Percentiles rank a stretch among this genome's conserved stretches.
phyloP scores from a whole-genome alignment of 805 yeast genomes.

The Zygotorulaspora florentina region DNA sequence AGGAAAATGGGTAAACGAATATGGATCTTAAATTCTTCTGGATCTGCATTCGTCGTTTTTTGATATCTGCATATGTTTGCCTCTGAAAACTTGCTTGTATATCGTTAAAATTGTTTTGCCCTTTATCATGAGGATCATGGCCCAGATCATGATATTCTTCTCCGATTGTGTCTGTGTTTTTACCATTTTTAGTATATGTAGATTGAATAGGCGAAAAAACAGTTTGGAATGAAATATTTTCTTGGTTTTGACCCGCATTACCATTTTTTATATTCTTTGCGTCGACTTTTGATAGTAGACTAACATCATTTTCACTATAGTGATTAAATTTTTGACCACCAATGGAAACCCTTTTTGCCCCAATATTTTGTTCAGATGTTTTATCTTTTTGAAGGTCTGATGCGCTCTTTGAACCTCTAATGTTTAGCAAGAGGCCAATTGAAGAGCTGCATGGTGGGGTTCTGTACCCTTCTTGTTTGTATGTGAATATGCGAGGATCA shows the following conservation, averaged over 20 bases:
- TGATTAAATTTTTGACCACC: neutral
- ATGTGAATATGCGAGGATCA: neutral
- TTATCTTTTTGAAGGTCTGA: neutral
- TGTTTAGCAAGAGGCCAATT: neutral
- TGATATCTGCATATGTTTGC: constrained; percentile 57
- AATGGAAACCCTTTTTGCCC: neutral
- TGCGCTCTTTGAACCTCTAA: neutral
- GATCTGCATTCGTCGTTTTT: constrained; percentile 59
- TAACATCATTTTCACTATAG: neutral
- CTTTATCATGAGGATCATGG: neutral
- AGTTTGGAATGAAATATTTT: neutral
- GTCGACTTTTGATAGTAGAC: neutral
- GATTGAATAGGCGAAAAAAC: constrained; percentile 7
- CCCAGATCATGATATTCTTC: neutral
- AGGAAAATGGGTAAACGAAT: constrained; percentile 80
- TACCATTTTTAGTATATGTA: neutral
- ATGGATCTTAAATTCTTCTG: constrained; percentile 75
- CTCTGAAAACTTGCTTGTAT: constrained; percentile 45
- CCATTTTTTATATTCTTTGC: neutral
- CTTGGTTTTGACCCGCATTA: neutral
- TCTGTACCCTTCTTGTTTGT: neutral
- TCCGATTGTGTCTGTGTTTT: neutral
- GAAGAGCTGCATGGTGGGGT: too few relatives aligned
- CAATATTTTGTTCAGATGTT: neutral
- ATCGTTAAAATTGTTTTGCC: constrained; percentile 5